Percentiles rank a stretch among this genome's conserved stretches.
These are phyloP conservation scores for Heterobasidion occidentale DNA, from an alignment of 1,284 basidiomycete genomes.

Conservation along the genomic window DNA sequence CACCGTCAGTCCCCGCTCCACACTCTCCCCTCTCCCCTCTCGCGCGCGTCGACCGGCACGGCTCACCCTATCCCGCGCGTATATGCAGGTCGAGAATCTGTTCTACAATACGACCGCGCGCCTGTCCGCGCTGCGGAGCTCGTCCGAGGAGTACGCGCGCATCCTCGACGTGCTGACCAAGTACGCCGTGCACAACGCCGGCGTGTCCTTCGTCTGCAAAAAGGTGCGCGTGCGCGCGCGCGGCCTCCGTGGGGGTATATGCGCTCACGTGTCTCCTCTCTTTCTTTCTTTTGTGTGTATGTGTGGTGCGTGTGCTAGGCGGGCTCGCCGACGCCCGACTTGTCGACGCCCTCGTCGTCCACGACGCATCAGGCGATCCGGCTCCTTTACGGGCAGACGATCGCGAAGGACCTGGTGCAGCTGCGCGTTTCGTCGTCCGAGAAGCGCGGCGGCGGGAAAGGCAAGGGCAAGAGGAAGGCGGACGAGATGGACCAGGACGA, in stretches of 20 bases:
- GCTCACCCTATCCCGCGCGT: background rate
- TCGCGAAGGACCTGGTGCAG: slow-evolving; percentile 78
- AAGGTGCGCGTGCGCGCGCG: slow-evolving; percentile 44
- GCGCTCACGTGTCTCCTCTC: background rate
- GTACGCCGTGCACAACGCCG: slow-evolving; percentile 91
- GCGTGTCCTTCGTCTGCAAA: slow-evolving; percentile 85
- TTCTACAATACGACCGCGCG: slow-evolving; percentile 95
- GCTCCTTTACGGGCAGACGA: slow-evolving; percentile 72
- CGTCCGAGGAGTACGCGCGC: slow-evolving; percentile 89
- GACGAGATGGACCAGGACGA: slow-evolving; percentile 28
- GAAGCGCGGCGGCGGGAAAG: background rate
- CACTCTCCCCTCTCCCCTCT: background rate
- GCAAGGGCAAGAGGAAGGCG: slow-evolving; percentile 6
- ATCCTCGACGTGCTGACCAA: slow-evolving; percentile 92
- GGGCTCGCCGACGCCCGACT: slow-evolving; percentile 67
- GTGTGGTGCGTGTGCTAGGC: slow-evolving; percentile 35
- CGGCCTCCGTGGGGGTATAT: slow-evolving; percentile 1
- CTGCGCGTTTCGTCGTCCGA: slow-evolving; percentile 32
- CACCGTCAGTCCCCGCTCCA: slow-evolving; percentile 41
- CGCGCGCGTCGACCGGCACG: background rate
- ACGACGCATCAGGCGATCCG: slow-evolving; percentile 71
- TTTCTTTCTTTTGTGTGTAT: background rate
- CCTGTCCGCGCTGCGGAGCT: slow-evolving; percentile 76
- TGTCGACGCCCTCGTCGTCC: slow-evolving; percentile 74
- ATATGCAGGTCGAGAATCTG: slow-evolving; percentile 78